These are phyloP conservation scores for Saturnispora diversa DNA, from an alignment of 805 yeast genomes.

Conservation along the genomic window DNA sequence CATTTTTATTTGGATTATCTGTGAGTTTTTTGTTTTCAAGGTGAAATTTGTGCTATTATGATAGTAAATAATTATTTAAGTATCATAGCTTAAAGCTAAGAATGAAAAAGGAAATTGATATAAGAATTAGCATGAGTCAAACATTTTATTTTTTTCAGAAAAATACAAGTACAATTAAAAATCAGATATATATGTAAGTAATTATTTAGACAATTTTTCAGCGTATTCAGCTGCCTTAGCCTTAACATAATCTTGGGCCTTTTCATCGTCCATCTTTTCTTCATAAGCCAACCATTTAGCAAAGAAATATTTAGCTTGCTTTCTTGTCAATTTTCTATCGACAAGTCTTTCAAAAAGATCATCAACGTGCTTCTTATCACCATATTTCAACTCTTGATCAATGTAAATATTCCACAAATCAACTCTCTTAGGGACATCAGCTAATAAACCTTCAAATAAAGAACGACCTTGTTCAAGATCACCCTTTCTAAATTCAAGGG, in stretches of 20 bases:
- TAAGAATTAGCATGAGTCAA: too few relatives aligned
- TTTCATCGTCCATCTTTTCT: slow-evolving; percentile 57
- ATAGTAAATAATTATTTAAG: too few relatives aligned
- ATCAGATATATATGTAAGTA: not conserved
- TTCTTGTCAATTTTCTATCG: slow-evolving; percentile 58
- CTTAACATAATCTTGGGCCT: slow-evolving; percentile 74
- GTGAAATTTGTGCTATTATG: too few relatives aligned
- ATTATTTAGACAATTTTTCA: slow-evolving; percentile 21
- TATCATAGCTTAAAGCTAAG: too few relatives aligned
- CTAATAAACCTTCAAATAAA: slow-evolving; percentile 81
- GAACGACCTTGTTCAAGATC: slow-evolving; percentile 94
- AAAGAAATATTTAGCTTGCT: slow-evolving; percentile 92
- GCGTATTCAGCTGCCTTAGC: slow-evolving; percentile 78
- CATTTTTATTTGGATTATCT: too few relatives aligned
- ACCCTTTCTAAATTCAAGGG: slow-evolving; percentile 78
- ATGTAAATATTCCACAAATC: slow-evolving; percentile 94
- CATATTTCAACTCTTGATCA: slow-evolving; percentile 80
- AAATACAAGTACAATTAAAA: slow-evolving; percentile 5
- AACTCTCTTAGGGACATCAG: slow-evolving; percentile 84
- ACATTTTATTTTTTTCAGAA: not conserved
- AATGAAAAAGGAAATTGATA: too few relatives aligned
- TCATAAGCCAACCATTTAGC: slow-evolving; percentile 85
- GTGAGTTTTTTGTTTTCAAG: too few relatives aligned
- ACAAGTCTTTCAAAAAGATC: slow-evolving; percentile 77
- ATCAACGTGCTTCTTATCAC: slow-evolving; percentile 60